These are phyloP conservation scores for Pichia sp. DNA, from an alignment of 1,139 yeast species.

Conservation along the genomic window DNA sequence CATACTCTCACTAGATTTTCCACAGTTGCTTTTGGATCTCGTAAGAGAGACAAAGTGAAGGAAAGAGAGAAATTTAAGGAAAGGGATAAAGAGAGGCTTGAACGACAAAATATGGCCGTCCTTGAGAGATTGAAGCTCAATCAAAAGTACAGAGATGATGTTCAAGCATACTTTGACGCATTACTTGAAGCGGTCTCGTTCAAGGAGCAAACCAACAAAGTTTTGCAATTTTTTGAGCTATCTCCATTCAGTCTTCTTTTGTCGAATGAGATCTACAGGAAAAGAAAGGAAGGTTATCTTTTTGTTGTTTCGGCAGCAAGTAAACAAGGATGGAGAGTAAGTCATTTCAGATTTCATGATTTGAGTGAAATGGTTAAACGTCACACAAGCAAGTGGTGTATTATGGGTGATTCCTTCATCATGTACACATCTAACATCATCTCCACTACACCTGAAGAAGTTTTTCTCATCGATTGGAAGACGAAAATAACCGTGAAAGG, in stretches of 20 bases:
- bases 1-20: slow-evolving; percentile 7
- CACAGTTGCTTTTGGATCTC: slow-evolving; percentile 3
- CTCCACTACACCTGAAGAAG: slow-evolving; percentile 85
- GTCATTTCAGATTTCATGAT: slow-evolving; percentile 77
- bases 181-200: slow-evolving; percentile 54
- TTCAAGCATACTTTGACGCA: slow-evolving; percentile 59
- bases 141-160: slow-evolving; percentile 21
- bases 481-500: slow-evolving; percentile 55
- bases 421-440: slow-evolving; percentile 80
- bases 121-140: slow-evolving; percentile 6
- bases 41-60: slow-evolving; percentile 1
- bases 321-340: slow-evolving; percentile 93
- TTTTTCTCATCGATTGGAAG: slow-evolving; percentile 70
- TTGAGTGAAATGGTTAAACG: slow-evolving; percentile 80
- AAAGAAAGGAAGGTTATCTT: slow-evolving; percentile 85
- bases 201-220: slow-evolving; percentile 72
- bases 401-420: slow-evolving; percentile 77
- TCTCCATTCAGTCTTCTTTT: slow-evolving; percentile 82
- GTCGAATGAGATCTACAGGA: slow-evolving; percentile 73
- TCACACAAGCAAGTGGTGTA: slow-evolving; percentile 87
- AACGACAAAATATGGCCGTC: neutral
- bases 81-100: slow-evolving; percentile 1
- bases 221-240: slow-evolving; percentile 82
- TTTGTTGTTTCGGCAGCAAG: slow-evolving; percentile 76
- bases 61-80: slow-evolving; percentile 1